Evolutionary conservation across 2,329 filamentous ascomycete genomes (phyloP).

Genomic region (Hansfordia pulvinata): DNA sequence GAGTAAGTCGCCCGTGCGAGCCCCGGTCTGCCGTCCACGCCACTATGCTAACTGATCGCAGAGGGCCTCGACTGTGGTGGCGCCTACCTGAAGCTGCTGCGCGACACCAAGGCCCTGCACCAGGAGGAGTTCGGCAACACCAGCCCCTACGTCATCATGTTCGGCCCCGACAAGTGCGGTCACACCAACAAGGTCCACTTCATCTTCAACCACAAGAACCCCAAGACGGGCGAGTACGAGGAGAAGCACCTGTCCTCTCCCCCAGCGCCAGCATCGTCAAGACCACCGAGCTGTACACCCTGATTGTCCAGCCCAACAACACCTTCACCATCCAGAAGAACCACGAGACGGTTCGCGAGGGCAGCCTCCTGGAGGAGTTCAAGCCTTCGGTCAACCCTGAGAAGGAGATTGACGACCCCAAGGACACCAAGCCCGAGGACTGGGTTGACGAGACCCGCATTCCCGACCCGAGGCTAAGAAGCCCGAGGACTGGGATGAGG

Average conservation of each 20-base stretch:
- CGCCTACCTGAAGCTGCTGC: conserved; percentile 97
- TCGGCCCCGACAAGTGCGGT: conserved; percentile 98
- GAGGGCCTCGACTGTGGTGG: conserved; percentile 95
- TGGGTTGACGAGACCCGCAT: conserved; percentile 95
- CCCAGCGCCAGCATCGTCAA: conserved; percentile 82
- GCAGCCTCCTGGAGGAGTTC: conserved; percentile 90
- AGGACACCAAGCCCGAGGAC: conserved; percentile 86
- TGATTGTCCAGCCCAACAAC: conserved; percentile 94
- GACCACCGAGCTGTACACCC: conserved; percentile 87
- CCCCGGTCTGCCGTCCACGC: background rate
- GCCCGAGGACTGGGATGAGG: conserved; percentile 98
- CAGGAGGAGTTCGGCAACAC: conserved; percentile 96
- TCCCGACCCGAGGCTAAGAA: conserved; percentile 81
- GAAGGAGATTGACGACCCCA: conserved; percentile 87
- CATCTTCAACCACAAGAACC: conserved; percentile 99
- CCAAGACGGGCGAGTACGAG: conserved; percentile 98
- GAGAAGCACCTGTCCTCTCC: conserved; percentile 93
- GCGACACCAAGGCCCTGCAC: conserved; percentile 94
- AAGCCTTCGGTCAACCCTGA: conserved; percentile 82
- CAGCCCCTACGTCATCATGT: conserved; percentile 99
- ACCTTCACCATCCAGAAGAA: conserved; percentile 88
- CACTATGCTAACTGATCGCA: conserved; percentile 25
- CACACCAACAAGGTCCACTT: conserved; percentile 97
- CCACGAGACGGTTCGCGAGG: conserved; percentile 75
- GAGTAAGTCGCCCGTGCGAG: conserved; percentile 43